phyloP scores from a whole-genome alignment of 805 yeast species.

The Wickerhamiella bombiphila region DNA sequence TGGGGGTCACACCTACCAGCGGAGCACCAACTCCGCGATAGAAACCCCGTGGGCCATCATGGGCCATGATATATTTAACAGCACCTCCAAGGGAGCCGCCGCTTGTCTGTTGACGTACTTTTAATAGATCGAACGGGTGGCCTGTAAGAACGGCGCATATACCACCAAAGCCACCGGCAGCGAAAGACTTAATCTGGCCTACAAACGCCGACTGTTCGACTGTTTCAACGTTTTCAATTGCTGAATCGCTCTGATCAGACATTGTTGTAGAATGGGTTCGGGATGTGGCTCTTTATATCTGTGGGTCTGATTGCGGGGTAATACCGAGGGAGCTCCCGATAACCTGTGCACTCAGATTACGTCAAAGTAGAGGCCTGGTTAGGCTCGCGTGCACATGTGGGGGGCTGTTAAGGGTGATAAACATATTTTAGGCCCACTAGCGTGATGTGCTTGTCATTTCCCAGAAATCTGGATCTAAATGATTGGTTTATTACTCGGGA shows the following conservation, averaged over 20 bases:
- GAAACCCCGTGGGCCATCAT: slow-evolving; percentile 65
- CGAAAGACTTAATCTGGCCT: slow-evolving; percentile 75
- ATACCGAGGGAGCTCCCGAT: no score
- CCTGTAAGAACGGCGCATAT: slow-evolving; percentile 90
- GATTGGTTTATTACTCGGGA: no score
- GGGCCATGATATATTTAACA: slow-evolving; percentile 51
- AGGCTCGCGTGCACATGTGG: no score
- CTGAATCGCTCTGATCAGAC: slow-evolving; percentile 16
- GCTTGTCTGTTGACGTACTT: slow-evolving; percentile 80
- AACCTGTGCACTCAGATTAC: no score
- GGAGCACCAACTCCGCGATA: slow-evolving; percentile 94
- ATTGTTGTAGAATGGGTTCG: slow-evolving; percentile 1
- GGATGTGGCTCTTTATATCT: not conserved
- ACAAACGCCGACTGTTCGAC: slow-evolving; percentile 23
- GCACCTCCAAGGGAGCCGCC: slow-evolving; percentile 33
- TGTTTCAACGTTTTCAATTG: slow-evolving; percentile 10
- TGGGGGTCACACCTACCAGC: slow-evolving; percentile 90
- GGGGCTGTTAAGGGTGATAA: no score
- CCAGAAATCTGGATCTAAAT: no score
- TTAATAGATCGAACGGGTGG: slow-evolving; percentile 88
- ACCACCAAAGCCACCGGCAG: slow-evolving; percentile 95
- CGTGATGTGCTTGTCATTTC: no score
- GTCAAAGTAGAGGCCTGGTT: no score
- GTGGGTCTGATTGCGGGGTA: no score
- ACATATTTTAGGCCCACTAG: no score